Evolutionary conservation across 1,284 basidiomycete genomes (phyloP), one percentile per base, ranked within the genome.

Genomic region (Moesziomyces globuligerus): DNA sequence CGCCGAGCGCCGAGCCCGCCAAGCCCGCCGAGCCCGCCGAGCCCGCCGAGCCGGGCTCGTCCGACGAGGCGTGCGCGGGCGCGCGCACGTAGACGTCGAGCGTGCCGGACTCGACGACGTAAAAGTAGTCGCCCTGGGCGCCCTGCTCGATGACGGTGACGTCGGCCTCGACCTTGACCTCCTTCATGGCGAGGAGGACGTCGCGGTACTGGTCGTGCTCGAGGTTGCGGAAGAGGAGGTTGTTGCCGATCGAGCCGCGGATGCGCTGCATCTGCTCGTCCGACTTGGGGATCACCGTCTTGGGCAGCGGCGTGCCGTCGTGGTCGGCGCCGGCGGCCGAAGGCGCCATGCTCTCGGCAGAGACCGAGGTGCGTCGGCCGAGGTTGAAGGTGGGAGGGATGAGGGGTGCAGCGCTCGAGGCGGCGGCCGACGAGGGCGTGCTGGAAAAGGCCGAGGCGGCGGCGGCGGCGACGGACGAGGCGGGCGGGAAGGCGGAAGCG

Each of bases 51-150:
- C 60, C 75, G n/a, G 74, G 59, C 37, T 76, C 75, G 40, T 66
- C 54, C 52, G 54, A 52, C 28, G 66, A 69, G 28, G 59, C 69
- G 15, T 65, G 57, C 48, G 28, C 58, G 38, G 47, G 57, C 7
- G 72, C 49, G 54, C 84, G 84, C 74, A 95, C 91, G 84, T 89
- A 98, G 78, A 94, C 92, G 78, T 96, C 88, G 58, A 98, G 86
- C 48, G 89, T 85, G 1, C 95, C 95, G 39, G 87, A 87, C 84
- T 98, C 96, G 71, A 98, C 93, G 55, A 98, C 91, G 84, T 98
- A 99, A 83, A 98, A 98, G 85, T 90, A 96, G 80, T 98, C 94
- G 48, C 95, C 95, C 36, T 93, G 91, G 71, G 94, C 95, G 43
- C 96, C 95, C 84, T 99, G 95, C 64, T 92, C 89, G 76, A 99